Percentiles rank a stretch among this genome's conserved stretches.
Evolutionary conservation across 116 monocot species (phyloP).

Genomic region (Zostera marina): DNA sequence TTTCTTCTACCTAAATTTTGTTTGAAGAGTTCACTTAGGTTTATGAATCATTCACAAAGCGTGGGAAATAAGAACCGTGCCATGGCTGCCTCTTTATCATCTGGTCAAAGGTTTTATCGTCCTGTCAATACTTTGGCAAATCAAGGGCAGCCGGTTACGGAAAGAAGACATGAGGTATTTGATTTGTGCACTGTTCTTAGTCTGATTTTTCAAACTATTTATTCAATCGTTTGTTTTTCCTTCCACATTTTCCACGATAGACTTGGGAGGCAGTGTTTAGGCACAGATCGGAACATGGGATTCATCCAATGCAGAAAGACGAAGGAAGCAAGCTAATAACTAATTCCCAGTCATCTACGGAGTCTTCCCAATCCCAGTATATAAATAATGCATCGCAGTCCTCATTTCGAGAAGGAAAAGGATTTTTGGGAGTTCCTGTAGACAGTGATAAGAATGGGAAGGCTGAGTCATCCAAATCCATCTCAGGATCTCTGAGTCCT

Average conservation of each 20-base stretch:
- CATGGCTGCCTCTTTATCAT: background rate
- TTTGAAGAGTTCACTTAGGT: conserved; percentile 30
- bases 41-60: conserved; percentile 46
- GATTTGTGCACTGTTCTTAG: background rate
- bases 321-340: conserved; percentile 37
- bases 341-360: conserved; percentile 45
- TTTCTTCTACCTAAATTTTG: conserved; percentile 41
- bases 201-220: background rate
- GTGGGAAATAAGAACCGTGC: conserved; percentile 18
- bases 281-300: conserved; percentile 36
- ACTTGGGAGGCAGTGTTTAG: conserved; percentile 72
- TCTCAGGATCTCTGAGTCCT: conserved; percentile 33
- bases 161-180: conserved; percentile 30
- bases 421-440: conserved; percentile 30
- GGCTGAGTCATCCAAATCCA: conserved; percentile 11
- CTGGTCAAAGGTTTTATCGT: conserved; percentile 2
- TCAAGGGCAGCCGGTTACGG: conserved; percentile 8
- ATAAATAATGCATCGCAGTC: conserved; percentile 24
- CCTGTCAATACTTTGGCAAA: conserved; percentile 3
- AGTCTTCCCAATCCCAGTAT: conserved; percentile 46
- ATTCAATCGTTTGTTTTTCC: background rate
- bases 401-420: conserved; percentile 33
- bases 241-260: conserved; percentile 11
- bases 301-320: conserved; percentile 16
- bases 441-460: conserved; percentile 11